Evolutionary conservation across 2,329 filamentous ascomycete genomes (phyloP).

Genomic region (Knoxdaviesia capensis): DNA sequence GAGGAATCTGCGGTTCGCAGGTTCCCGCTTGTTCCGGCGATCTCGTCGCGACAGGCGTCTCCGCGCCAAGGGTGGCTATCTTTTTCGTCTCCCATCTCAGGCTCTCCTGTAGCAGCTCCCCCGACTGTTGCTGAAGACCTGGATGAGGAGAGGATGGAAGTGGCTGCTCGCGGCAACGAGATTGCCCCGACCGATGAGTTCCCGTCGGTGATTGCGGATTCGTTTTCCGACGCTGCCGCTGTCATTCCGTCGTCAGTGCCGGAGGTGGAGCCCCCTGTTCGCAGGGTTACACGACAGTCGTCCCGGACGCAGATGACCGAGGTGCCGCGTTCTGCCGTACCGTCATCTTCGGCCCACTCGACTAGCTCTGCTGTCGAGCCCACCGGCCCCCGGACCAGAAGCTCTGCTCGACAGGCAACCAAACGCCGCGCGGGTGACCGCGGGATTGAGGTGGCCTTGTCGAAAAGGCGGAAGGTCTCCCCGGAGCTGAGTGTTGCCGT

Average conservation of each 20-base stretch:
- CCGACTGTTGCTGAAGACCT: background rate
- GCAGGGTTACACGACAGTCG: too few relatives aligned
- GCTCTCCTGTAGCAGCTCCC: conserved; percentile 18
- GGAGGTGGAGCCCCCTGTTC: background rate
- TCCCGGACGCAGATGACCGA: background rate
- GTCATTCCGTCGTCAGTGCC: background rate
- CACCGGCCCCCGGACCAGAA: too few relatives aligned
- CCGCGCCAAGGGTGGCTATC: conserved; percentile 27
- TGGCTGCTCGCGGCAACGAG: background rate
- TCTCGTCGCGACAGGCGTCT: conserved; percentile 25
- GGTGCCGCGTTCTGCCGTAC: too few relatives aligned
- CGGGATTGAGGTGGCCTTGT: too few relatives aligned
- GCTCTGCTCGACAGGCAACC: too few relatives aligned
- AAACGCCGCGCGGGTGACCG: too few relatives aligned
- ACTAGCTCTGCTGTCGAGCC: too few relatives aligned
- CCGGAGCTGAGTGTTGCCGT: too few relatives aligned
- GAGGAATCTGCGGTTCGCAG: conserved; percentile 20
- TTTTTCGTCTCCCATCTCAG: conserved; percentile 27
- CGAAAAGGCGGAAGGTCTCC: too few relatives aligned
- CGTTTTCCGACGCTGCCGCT: background rate
- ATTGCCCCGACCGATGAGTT: background rate
- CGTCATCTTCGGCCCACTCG: too few relatives aligned
- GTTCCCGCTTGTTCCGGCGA: conserved; percentile 30
- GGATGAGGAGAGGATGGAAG: conserved; percentile 1
- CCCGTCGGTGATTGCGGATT: conserved; percentile 1